Percentiles rank a stretch among this genome's conserved stretches.
phyloP scores from a whole-genome alignment of 495 filamentous ascomycete species.

The Aspergillus heteromorphus region DNA sequence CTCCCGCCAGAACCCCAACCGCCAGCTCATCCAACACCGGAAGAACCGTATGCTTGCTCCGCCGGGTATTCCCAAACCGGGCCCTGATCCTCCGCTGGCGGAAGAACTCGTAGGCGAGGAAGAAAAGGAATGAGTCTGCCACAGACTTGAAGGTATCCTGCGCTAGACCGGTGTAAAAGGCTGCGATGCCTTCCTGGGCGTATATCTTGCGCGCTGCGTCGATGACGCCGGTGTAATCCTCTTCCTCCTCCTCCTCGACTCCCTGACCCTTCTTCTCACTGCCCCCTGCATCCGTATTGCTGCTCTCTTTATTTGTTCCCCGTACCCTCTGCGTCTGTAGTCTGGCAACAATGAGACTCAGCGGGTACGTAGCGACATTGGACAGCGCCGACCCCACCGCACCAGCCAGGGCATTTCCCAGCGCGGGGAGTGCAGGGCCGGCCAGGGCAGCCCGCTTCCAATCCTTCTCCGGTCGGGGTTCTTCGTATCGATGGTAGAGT shows the following conservation, averaged over 20 bases:
- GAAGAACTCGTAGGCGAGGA: slow-evolving; percentile 71
- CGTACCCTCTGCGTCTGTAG: slow-evolving; percentile 79
- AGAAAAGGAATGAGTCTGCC: slow-evolving; percentile 77
- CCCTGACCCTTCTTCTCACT: not conserved
- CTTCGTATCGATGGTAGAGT: slow-evolving; percentile 44
- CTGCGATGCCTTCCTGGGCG: slow-evolving; percentile 57
- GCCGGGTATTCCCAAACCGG: slow-evolving; percentile 24
- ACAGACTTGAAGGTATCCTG: slow-evolving; percentile 70
- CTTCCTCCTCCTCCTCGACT: slow-evolving; percentile 29
- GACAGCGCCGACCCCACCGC: slow-evolving; percentile 74
- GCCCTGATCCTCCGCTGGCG: slow-evolving; percentile 55
- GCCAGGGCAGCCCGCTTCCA: slow-evolving; percentile 34
- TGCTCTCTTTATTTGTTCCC: slow-evolving; percentile 21
- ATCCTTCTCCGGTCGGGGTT: slow-evolving; percentile 25
- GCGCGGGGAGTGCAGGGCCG: slow-evolving; percentile 63
- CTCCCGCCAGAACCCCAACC: slow-evolving; percentile 72
- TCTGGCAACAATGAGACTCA: slow-evolving; percentile 79
- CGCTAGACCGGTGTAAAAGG: slow-evolving; percentile 70
- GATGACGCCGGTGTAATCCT: slow-evolving; percentile 53
- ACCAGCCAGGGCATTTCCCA: slow-evolving; percentile 84
- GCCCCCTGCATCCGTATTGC: not conserved
- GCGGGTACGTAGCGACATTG: slow-evolving; percentile 73
- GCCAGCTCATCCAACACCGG: slow-evolving; percentile 67
- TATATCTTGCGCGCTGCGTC: slow-evolving; percentile 74
- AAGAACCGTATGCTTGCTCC: slow-evolving; percentile 45